Base-by-base conservation (phyloP, 305 asterid species). In the Euphrasia arctica region DNA sequence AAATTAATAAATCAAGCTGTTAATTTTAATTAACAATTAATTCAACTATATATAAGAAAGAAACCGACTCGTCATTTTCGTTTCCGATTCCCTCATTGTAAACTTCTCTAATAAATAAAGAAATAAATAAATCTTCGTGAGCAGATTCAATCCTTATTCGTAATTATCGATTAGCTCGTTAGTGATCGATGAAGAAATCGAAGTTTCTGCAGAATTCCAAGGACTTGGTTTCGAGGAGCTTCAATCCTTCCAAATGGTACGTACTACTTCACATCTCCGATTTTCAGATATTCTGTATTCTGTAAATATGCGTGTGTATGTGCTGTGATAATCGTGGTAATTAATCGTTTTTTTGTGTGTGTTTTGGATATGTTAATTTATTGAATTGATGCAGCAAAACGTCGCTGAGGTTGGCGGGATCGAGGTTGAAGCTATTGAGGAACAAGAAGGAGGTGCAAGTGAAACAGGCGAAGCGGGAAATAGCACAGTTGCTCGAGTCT, bases 201-300 rank as follows among this genome's bases (percentile, higher is more conserved):
- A 90, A 79, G 73, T 71, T 91, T 66, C 66, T 86, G 70, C 95
- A 83, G 76, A 80, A 62, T 52, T 82, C 95, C 6, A 85, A 85
- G 74, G 92, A 82, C 22, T 74, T 85, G 84, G 77, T 91, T 43
- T 77, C 83, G 65, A 79, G 81, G 87, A 82, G 93, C 88, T 91
- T 91, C 82, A 85, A 89, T 64, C 91, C 98, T 49, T 74, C 87
- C 47, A 91, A 91, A 85, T 91, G 95, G 98, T 91, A 84, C 34
- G 34, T 31, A 2, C 34, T 31, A 31, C 64, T 62, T 58, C 66
- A 22, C 61, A 39, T 49, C 14, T 61, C 39, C 13, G 32, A 36
- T 59, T 47, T 8, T 34, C 39, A 34, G 39, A 34, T 4, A 34
- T 48, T 76, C 60, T 10, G 4, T 62, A 8, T 39, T 47, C 41